Evolutionary conservation across 345 rosid genomes (phyloP).

Genomic region (Melastoma malabathricum): DNA sequence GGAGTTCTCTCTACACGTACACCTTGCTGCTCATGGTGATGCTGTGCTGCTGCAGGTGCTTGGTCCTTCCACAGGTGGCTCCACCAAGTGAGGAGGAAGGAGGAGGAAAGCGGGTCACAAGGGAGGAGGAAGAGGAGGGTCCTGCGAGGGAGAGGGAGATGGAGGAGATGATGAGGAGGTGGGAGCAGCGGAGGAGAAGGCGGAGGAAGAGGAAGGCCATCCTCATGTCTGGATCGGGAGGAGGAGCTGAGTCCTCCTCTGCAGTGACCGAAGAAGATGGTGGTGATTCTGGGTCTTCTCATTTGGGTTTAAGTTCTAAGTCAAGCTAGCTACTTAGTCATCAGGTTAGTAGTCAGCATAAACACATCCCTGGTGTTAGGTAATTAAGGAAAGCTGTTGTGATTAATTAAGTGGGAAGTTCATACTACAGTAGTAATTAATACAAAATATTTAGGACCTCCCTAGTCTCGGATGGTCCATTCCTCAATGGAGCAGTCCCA

Average conservation of each 20-base stretch:
- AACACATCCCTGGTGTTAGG: too few relatives aligned
- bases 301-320: constrained; percentile 3
- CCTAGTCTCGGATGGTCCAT: too few relatives aligned
- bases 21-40: constrained; percentile 19
- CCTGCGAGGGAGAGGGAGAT: not conserved
- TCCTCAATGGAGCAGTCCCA: too few relatives aligned
- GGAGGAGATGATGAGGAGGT: constrained; percentile 24
- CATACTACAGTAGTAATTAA: too few relatives aligned
- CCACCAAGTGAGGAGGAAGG: not conserved
- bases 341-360: not conserved
- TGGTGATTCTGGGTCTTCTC: constrained; percentile 35
- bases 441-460: too few relatives aligned
- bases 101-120: not conserved
- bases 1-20: constrained; percentile 47
- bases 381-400: too few relatives aligned
- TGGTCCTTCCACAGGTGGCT: constrained; percentile 22
- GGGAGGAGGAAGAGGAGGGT: not conserved
- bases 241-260: constrained; percentile 13
- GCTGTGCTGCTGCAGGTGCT: constrained; percentile 25
- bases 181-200: constrained; percentile 33
- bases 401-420: too few relatives aligned
- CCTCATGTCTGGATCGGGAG: constrained; percentile 9
- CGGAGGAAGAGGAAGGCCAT: constrained; percentile 34
- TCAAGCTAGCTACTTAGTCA: not conserved
- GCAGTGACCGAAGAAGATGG: constrained; percentile 21